A percentile compares a stretch with the other conserved stretches of the same genome.
These are phyloP conservation scores for Aotearoamyces nothofagi DNA, from an alignment of 2,329 filamentous ascomycete genomes.

Conservation along the genomic window DNA sequence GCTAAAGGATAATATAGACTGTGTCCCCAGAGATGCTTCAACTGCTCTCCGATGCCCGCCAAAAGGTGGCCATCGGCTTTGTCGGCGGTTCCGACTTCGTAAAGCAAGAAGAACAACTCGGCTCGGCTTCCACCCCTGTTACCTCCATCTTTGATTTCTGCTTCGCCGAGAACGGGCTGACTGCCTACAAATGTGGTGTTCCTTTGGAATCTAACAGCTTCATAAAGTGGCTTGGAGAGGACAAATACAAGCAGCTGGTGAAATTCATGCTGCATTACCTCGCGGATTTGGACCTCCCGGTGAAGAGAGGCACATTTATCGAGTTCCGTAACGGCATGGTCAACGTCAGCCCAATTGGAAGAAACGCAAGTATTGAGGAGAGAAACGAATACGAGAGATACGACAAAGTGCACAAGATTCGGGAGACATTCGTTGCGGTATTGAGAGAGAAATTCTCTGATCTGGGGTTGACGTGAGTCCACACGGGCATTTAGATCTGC, in stretches of 20 bases:
- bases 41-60: slow-evolving; percentile 63
- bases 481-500: too few relatives aligned
- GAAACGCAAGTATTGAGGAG: slow-evolving; percentile 73
- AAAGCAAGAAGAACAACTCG: slow-evolving; percentile 96
- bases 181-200: slow-evolving; percentile 71
- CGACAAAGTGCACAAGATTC: slow-evolving; percentile 63
- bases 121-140: slow-evolving; percentile 50
- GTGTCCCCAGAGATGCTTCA: slow-evolving; percentile 71
- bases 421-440: slow-evolving; percentile 59
- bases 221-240: slow-evolving; percentile 83
- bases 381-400: slow-evolving; percentile 69
- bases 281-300: slow-evolving; percentile 67
- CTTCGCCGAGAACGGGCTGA: slow-evolving; percentile 94
- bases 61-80: slow-evolving; percentile 80
- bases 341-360: slow-evolving; percentile 70
- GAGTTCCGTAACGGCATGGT: slow-evolving; percentile 90
- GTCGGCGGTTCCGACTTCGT: slow-evolving; percentile 83
- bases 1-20: slow-evolving; percentile 26
- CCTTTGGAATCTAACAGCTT: slow-evolving; percentile 68
- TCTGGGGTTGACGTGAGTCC: slow-evolving; percentile 64
- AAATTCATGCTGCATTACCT: slow-evolving; percentile 69
- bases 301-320: slow-evolving; percentile 74
- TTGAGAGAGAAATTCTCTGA: slow-evolving; percentile 73
- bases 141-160: slow-evolving; percentile 89
- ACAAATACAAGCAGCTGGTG: slow-evolving; percentile 62